Percentiles rank a stretch among this genome's conserved stretches.
Conservation (phyloP, 23 red algal genomes). For the Gracilaria domingensis region DNA sequence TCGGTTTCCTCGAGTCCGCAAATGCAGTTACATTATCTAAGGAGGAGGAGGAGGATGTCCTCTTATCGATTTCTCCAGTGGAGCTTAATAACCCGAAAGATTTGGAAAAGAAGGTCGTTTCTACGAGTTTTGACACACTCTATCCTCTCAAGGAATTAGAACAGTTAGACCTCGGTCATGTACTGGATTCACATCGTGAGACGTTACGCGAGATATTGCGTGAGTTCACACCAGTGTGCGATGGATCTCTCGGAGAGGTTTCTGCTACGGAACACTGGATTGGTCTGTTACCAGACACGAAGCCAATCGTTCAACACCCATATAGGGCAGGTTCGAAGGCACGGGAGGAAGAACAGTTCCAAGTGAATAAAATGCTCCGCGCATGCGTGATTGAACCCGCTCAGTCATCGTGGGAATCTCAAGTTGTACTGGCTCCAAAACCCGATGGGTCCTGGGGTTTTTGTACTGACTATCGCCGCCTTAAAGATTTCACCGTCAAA, state of each 20-base stretch:
- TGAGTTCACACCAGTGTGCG: conserved; percentile 2
- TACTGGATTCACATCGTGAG: not conserved
- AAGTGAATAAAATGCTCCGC: not conserved
- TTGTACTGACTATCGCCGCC: not conserved
- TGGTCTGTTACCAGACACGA: not conserved
- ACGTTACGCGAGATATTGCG: not conserved
- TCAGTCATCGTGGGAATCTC: conserved; percentile 5
- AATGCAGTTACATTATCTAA: too few relatives aligned
- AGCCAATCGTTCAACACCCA: not conserved
- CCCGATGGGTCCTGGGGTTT: not conserved
- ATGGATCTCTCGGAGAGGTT: conserved; percentile 14
- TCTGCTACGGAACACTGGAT: not conserved
- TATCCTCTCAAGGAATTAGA: not conserved
- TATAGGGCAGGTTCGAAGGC: not conserved
- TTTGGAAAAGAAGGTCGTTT: not conserved
- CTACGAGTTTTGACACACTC: not conserved
- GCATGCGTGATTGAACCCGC: not conserved
- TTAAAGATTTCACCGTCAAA: not conserved
- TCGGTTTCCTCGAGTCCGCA: too few relatives aligned
- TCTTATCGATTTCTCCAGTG: too few relatives aligned
- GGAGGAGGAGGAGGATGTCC: too few relatives aligned
- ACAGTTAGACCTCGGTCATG: not conserved
- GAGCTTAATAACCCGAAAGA: not conserved
- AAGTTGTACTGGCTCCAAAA: conserved; percentile 3
- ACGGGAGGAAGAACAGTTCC: not conserved